phyloP scores from a whole-genome alignment of 2,329 filamentous ascomycete species.

The Botrytis medusae region DNA sequence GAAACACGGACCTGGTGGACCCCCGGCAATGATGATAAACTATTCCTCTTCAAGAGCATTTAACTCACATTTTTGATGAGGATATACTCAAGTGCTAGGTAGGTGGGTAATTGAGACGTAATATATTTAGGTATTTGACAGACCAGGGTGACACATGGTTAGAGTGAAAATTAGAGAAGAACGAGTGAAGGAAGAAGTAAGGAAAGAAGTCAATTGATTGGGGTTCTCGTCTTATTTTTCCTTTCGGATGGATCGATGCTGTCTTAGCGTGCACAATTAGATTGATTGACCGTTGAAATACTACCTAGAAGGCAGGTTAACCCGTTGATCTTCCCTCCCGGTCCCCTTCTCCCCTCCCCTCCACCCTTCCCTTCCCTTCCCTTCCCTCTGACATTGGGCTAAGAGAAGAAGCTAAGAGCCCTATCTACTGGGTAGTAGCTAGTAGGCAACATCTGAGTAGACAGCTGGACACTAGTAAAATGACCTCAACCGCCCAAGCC shows the following conservation, averaged over 20 bases:
- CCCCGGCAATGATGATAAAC: not conserved
- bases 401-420: conserved; percentile 2
- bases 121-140: not conserved
- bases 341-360: not conserved
- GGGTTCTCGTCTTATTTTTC: not conserved
- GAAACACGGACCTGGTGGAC: not conserved
- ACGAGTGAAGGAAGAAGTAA: not conserved
- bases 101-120: not conserved
- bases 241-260: not conserved
- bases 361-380: not conserved
- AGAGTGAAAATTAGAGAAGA: not conserved
- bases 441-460: not conserved
- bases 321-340: not conserved
- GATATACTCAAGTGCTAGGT: not conserved
- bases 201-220: not conserved
- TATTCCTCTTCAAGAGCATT: not conserved
- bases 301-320: not conserved
- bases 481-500: not conserved
- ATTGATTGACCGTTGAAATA: not conserved
- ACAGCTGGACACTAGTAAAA: not conserved
- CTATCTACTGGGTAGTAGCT: not conserved
- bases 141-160: conserved; percentile 12
- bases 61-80: not conserved
- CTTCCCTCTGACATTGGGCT: not conserved
- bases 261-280: not conserved